Evolutionary conservation across 768 basidiomycete species (phyloP).

Genomic region (Russula abietina): DNA sequence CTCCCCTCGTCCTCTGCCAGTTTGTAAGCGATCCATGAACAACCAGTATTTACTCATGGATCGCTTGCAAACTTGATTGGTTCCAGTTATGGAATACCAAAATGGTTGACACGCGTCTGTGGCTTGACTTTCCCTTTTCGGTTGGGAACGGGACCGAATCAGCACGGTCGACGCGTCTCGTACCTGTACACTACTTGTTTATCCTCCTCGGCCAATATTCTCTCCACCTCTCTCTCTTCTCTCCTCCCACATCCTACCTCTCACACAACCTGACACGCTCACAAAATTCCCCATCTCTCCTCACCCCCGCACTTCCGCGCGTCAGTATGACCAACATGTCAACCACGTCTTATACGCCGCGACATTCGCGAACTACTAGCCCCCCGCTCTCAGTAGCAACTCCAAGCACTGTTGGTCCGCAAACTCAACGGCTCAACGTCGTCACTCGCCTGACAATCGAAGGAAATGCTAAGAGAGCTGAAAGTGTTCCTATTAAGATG

Average conservation of each 20-base stretch:
- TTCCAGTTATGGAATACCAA: too few species aligned
- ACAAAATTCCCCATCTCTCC: not conserved
- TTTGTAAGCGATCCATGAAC: too few species aligned
- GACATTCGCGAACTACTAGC: conserved; percentile 28
- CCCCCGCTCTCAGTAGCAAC: conserved; percentile 30
- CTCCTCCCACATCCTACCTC: not conserved
- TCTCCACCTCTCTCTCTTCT: not conserved
- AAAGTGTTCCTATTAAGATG: conserved; percentile 64
- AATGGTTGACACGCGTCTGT: conserved; percentile 14
- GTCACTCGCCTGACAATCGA: conserved; percentile 71
- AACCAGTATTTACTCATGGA: too few species aligned
- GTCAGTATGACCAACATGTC: conserved; percentile 15
- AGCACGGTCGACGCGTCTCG: conserved; percentile 4
- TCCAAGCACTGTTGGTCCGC: conserved; percentile 27
- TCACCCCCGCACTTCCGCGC: not conserved
- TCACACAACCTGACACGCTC: not conserved
- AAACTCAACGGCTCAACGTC: conserved; percentile 48
- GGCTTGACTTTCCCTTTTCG: conserved; percentile 16
- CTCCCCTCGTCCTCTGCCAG: too few species aligned
- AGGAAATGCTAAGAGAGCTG: conserved; percentile 62
- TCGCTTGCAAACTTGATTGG: too few species aligned
- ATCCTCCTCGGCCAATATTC: conserved; percentile 3
- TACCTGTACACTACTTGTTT: not conserved
- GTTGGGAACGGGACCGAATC: not conserved
- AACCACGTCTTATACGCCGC: conserved; percentile 20